These are phyloP conservation scores for Grammothele lineata DNA, from an alignment of 768 basidiomycete genomes.

Conservation along the genomic window DNA sequence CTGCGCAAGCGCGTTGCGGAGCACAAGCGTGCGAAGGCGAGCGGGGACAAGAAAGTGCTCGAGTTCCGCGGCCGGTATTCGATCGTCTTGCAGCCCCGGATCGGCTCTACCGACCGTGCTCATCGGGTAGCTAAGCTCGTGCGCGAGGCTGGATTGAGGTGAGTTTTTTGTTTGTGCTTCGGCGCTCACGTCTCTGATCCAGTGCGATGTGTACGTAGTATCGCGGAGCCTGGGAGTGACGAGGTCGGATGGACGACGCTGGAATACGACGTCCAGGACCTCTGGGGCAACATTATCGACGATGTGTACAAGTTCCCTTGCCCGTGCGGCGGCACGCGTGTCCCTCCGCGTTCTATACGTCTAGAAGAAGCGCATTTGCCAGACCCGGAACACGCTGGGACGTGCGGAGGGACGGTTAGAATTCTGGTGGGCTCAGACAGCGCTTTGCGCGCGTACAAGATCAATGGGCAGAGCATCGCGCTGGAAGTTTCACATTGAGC, in stretches of 20 bases:
- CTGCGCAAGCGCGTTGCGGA: background rate
- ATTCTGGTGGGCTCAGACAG: background rate
- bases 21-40: background rate
- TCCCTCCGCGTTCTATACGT: too few relatives aligned
- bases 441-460: background rate
- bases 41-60: background rate
- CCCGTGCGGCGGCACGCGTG: background rate
- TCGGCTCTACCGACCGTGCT: background rate
- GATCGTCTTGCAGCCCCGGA: slow-evolving; percentile 9
- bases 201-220: too few relatives aligned
- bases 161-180: too few relatives aligned
- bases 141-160: slow-evolving; percentile 2
- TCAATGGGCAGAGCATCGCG: background rate
- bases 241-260: too few relatives aligned
- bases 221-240: too few relatives aligned
- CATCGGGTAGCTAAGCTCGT: background rate
- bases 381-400: background rate
- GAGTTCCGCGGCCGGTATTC: slow-evolving; percentile 6
- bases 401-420: slow-evolving; percentile 1
- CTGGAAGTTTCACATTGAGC: background rate
- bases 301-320: slow-evolving; percentile 4
- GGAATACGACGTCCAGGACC: too few relatives aligned
- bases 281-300: too few relatives aligned
- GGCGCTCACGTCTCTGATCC: too few relatives aligned
- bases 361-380: too few relatives aligned